Evolutionary conservation across 208 protist species (phyloP).

Genomic region (Trypanosoma rangeli): DNA sequence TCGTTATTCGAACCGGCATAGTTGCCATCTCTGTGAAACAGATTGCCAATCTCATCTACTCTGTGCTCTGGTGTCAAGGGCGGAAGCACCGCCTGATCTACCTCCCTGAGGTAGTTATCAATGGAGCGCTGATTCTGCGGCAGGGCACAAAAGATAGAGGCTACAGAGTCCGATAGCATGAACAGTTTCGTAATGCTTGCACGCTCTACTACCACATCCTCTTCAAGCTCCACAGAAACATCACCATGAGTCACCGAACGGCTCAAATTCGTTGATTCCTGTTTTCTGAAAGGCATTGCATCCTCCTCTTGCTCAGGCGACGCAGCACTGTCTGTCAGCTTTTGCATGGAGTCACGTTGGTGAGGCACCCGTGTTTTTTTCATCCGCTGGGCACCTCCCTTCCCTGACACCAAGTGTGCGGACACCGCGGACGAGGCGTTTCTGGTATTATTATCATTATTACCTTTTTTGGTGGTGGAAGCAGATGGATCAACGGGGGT

Average conservation of each 20-base stretch:
- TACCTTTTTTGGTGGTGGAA: not conserved
- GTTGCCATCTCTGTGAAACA: not conserved
- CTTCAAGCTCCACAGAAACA: slow-evolving; percentile 29
- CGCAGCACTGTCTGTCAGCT: not conserved
- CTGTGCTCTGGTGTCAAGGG: not conserved
- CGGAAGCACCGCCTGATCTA: slow-evolving; percentile 44
- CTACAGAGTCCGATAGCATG: slow-evolving; percentile 74
- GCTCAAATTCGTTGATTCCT: not conserved
- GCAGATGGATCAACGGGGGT: not conserved
- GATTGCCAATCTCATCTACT: not conserved
- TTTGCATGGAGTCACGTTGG: not conserved
- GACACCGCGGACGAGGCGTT: not conserved
- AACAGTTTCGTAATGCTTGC: slow-evolving; percentile 84
- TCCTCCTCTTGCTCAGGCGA: not conserved
- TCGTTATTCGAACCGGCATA: not conserved
- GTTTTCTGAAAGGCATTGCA: not conserved
- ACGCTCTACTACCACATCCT: slow-evolving; percentile 61
- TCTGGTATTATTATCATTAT: not conserved
- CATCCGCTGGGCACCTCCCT: not conserved
- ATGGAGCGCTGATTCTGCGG: slow-evolving; percentile 42
- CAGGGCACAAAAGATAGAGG: slow-evolving; percentile 62
- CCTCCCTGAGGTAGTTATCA: slow-evolving; percentile 55
- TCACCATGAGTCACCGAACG: not conserved
- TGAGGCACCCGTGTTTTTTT: slow-evolving; percentile 1
- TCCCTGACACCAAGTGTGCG: not conserved